phyloP scores from a whole-genome alignment of 768 basidiomycete species.

The Trametopsis cervina region DNA sequence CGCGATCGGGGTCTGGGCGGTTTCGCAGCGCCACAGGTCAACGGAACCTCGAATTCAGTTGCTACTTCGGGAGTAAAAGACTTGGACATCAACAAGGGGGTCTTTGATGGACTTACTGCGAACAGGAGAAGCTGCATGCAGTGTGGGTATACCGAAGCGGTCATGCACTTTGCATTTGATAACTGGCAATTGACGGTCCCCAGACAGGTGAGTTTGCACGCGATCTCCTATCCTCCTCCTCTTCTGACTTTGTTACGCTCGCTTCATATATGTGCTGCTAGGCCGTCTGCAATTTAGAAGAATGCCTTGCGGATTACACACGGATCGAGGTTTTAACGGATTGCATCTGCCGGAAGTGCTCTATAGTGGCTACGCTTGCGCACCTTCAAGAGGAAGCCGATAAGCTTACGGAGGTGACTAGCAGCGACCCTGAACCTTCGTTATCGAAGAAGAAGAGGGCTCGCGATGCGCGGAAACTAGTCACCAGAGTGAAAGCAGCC shows the following conservation, averaged over 20 bases:
- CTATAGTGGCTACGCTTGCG: conserved; percentile 68
- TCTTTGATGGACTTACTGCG: conserved; percentile 88
- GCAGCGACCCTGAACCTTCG: conserved; percentile 39
- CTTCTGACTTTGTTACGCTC: conserved; percentile 11
- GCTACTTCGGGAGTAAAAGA: background rate
- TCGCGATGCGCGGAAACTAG: conserved; percentile 64
- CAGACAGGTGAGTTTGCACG: conserved; percentile 51
- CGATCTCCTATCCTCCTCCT: conserved; percentile 7
- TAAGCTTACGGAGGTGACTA: conserved; percentile 32
- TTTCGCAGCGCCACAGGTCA: conserved; percentile 25
- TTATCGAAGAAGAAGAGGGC: conserved; percentile 69
- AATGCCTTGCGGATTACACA: conserved; percentile 85
- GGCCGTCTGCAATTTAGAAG: conserved; percentile 59
- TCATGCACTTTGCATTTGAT: conserved; percentile 87
- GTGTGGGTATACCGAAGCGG: conserved; percentile 92
- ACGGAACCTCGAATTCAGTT: background rate
- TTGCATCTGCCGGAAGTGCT: conserved; percentile 90
- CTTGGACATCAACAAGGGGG: conserved; percentile 44
- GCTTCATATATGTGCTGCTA: no score
- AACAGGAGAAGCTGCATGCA: conserved; percentile 81
- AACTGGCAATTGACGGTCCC: conserved; percentile 79
- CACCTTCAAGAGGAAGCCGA: conserved; percentile 59
- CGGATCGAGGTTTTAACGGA: conserved; percentile 83
- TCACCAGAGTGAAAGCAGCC: conserved; percentile 50
- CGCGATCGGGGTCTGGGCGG: conserved; percentile 69